A percentile compares a stretch with the other conserved stretches of the same genome.
Conservation (phyloP, 352 stramenopile species). For the Phytophthora sojae region DNA sequence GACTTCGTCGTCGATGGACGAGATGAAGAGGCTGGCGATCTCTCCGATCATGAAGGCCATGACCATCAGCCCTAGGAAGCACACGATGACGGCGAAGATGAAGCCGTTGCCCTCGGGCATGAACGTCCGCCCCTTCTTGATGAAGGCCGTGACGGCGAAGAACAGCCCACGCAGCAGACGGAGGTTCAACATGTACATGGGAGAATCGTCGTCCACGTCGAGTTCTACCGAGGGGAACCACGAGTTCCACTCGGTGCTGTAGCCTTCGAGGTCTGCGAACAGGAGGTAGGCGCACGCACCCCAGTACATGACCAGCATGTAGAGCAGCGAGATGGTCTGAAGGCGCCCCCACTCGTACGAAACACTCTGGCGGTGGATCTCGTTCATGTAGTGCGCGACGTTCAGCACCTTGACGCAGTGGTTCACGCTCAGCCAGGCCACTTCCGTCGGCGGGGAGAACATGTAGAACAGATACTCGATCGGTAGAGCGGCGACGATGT, state of each 20-base stretch:
- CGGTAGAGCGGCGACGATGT: slow-evolving; percentile 51
- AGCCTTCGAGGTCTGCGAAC: slow-evolving; percentile 48
- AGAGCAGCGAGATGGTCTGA: slow-evolving; percentile 49
- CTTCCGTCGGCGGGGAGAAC: slow-evolving; percentile 9
- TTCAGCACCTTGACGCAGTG: slow-evolving; percentile 67
- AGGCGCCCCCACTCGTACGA: slow-evolving; percentile 54
- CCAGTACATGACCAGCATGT: slow-evolving; percentile 65
- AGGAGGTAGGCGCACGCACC: slow-evolving; percentile 51
- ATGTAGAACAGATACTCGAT: slow-evolving; percentile 46
- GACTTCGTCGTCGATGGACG: slow-evolving; percentile 68
- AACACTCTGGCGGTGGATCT: slow-evolving; percentile 55
- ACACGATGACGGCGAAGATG: slow-evolving; percentile 63
- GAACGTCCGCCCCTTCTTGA: slow-evolving; percentile 64
- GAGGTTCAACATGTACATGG: slow-evolving; percentile 42
- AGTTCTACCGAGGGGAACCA: slow-evolving; percentile 55
- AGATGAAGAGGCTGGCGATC: slow-evolving; percentile 74
- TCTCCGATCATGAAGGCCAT: slow-evolving; percentile 83
- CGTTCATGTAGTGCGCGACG: slow-evolving; percentile 57
- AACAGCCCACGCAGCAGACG: slow-evolving; percentile 62
- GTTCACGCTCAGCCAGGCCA: slow-evolving; percentile 51
- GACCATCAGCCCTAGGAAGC: slow-evolving; percentile 56
- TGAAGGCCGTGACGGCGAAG: slow-evolving; percentile 64
- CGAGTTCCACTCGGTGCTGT: slow-evolving; percentile 56
- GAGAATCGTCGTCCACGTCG: slow-evolving; percentile 32
- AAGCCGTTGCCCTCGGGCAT: slow-evolving; percentile 38